A percentile compares a stretch with the other conserved stretches of the same genome.
Evolutionary conservation across 139 green algal species (phyloP).

Genomic region (Chlamydomonas eustigma): DNA sequence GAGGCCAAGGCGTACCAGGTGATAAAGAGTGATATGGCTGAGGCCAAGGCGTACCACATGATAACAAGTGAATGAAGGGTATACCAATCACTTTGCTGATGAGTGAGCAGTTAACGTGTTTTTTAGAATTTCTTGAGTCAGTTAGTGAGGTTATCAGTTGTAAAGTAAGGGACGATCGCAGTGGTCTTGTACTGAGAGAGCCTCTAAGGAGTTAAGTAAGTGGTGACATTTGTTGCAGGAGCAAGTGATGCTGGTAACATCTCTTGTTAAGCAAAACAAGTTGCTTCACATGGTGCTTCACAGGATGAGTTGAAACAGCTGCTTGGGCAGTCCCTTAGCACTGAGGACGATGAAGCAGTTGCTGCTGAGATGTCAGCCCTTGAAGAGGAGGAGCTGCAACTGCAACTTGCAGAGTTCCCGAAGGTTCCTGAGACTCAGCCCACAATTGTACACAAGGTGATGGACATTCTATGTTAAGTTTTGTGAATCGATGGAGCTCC

Average conservation of each 20-base stretch:
- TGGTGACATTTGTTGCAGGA: neutral
- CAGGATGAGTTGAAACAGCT: constrained; percentile 27
- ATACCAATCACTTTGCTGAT: neutral
- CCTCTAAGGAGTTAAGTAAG: neutral
- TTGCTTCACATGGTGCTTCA: constrained; percentile 3
- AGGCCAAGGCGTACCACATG: neutral
- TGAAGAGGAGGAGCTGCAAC: constrained; percentile 35
- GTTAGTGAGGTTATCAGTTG: too few species aligned
- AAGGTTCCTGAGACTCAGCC: constrained; percentile 5
- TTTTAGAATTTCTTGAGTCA: neutral
- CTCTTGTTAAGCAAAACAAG: neutral
- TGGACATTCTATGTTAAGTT: neutral
- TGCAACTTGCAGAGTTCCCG: constrained; percentile 31
- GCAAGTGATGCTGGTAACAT: neutral
- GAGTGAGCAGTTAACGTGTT: neutral
- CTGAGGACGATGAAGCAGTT: constrained; percentile 28
- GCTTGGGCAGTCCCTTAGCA: constrained; percentile 27
- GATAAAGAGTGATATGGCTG: neutral
- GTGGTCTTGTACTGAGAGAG: neutral
- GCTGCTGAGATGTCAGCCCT: constrained; percentile 43
- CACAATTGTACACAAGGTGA: neutral
- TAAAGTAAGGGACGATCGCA: neutral
- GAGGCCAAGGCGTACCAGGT: neutral
- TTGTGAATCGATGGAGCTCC: neutral
- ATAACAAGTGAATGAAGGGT: neutral